phyloP scores from a whole-genome alignment of 192 early-diverging fungal genomes.

The Jimgerdemannia flammicorona region DNA sequence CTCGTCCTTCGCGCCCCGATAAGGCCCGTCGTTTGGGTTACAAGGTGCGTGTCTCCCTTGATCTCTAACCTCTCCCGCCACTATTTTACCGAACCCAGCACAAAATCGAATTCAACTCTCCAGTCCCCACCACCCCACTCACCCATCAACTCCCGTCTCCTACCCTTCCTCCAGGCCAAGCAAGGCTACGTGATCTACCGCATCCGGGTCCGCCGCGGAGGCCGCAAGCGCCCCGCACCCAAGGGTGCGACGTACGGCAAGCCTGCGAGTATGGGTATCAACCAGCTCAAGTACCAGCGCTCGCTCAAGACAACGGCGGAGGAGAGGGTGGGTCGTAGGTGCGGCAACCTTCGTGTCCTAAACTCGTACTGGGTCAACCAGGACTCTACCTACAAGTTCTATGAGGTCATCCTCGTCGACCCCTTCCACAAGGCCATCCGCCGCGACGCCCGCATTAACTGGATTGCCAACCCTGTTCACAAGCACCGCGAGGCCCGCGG shows the following conservation, averaged over 20 bases:
- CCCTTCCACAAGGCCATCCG: slow-evolving; percentile 98
- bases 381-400: slow-evolving; percentile 99
- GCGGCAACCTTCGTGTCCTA: slow-evolving; percentile 95
- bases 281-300: slow-evolving; percentile 98
- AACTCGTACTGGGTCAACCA: slow-evolving; percentile 99
- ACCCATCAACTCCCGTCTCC: background rate
- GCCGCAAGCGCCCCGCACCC: slow-evolving; percentile 94
- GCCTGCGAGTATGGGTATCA: slow-evolving; percentile 96
- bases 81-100: too few relatives aligned
- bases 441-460: slow-evolving; percentile 98
- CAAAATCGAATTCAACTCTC: too few relatives aligned
- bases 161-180: slow-evolving; percentile 70
- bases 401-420: slow-evolving; percentile 98
- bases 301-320: slow-evolving; percentile 92
- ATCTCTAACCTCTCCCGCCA: background rate
- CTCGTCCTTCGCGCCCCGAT: slow-evolving; percentile 96
- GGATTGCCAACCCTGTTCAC: slow-evolving; percentile 97
- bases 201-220: slow-evolving; percentile 97
- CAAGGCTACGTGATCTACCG: slow-evolving; percentile 99
- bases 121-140: background rate
- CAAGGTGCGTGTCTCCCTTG: slow-evolving; percentile 53
- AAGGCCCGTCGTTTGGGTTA: slow-evolving; percentile 99
- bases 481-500: slow-evolving; percentile 99
- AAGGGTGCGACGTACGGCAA: slow-evolving; percentile 99
- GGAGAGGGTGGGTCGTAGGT: slow-evolving; percentile 97